Percentiles rank a stretch among this genome's conserved stretches.
Evolutionary conservation across 2,329 filamentous ascomycete species (phyloP).

Genomic region (Dothideomycetes sp.): DNA sequence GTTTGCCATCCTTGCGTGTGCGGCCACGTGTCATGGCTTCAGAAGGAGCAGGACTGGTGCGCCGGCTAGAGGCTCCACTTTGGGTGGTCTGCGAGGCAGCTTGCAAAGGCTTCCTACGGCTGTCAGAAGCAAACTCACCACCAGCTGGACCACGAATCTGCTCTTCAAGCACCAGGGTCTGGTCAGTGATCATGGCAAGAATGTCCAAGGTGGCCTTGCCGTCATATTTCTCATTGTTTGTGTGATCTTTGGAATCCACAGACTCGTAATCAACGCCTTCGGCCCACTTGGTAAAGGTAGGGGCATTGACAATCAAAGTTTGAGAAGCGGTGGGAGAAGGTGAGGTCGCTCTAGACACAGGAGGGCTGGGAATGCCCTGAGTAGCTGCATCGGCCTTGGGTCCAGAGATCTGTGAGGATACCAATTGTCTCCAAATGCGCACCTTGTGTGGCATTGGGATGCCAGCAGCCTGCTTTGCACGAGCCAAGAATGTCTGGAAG

Average conservation of each 20-base stretch:
- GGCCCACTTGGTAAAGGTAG: slow-evolving; percentile 53
- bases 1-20: slow-evolving; percentile 57
- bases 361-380: slow-evolving; percentile 36
- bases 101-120: slow-evolving; percentile 34
- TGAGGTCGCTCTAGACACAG: slow-evolving; percentile 36
- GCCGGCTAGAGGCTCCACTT: slow-evolving; percentile 42
- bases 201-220: slow-evolving; percentile 58
- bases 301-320: slow-evolving; percentile 51
- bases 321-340: slow-evolving; percentile 37
- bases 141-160: slow-evolving; percentile 47
- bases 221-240: slow-evolving; percentile 66
- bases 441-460: slow-evolving; percentile 66
- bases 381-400: slow-evolving; percentile 18
- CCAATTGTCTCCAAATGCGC: slow-evolving; percentile 61
- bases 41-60: slow-evolving; percentile 56
- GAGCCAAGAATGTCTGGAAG: slow-evolving; percentile 66
- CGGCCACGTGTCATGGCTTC: slow-evolving; percentile 62
- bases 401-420: slow-evolving; percentile 23
- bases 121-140: slow-evolving; percentile 48
- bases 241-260: slow-evolving; percentile 58
- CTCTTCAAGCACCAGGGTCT: slow-evolving; percentile 78
- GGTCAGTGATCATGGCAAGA: slow-evolving; percentile 60
- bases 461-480: slow-evolving; percentile 58
- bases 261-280: slow-evolving; percentile 57
- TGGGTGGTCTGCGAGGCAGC: slow-evolving; percentile 34